Base-by-base conservation (phyloP, 495 filamentous ascomycete genomes). In the Xylaria scruposa region DNA sequence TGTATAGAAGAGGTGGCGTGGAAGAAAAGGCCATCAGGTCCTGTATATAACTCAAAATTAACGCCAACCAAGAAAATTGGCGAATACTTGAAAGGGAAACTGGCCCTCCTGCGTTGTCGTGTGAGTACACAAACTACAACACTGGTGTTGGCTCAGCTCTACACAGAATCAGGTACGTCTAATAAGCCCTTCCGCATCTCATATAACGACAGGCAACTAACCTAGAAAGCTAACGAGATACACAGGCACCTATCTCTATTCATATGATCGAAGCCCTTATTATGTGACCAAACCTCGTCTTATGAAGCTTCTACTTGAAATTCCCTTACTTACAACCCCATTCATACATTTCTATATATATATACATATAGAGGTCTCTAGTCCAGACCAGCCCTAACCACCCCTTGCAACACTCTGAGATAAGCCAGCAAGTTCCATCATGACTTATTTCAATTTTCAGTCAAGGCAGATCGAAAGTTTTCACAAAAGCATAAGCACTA, bases 351-450 rank as follows among this genome's bases (percentile, higher is more conserved):
- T n/a, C n/a, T n/a, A n/a, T n/a, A n/a, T n/a, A n/a, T n/a, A n/a
- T n/a, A n/a, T n/a, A n/a, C n/a, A n/a, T n/a, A n/a, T n/a, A n/a
- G n/a, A n/a, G n/a, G n/a, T n/a, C n/a, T n/a, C n/a, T n/a, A n/a
- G n/a, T n/a, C n/a, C 29, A 56, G 56, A 54, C 31, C 31, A 12
- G 19, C 9, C 21, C 44, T 9, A 29, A 21, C 47, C 29, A 26
- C 8, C 60, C 76, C 77, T 79, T 79, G 75, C 77, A 79, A 79
- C 77, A 79, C 77, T 79, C 77, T 79, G 77, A 79, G 73, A 77
- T 76, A 74, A n/a, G 71, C 77, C 77, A 36, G 26, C 49, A 31
- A 72, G 63, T 70, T 75, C 62, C 63, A 17, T 72, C 72, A 73
- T 76, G 77, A 75, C 72, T 67, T 79, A 73, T 79, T 73, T 79